These are phyloP conservation scores for Azolla pinnata DNA, from an alignment of 75 land plant species.

Conservation along the genomic window DNA sequence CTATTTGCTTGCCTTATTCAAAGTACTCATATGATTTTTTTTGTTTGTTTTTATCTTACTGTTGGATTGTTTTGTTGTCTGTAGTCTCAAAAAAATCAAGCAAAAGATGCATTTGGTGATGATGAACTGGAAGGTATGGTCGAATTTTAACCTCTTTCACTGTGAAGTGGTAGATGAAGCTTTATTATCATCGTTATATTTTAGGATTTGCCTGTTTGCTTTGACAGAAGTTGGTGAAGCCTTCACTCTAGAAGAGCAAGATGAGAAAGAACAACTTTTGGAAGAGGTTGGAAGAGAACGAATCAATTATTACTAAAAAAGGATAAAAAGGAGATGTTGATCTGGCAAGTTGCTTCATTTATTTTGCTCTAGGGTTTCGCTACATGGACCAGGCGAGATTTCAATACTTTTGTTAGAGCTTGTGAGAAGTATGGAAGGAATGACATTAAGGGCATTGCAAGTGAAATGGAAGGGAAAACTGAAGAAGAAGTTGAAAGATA, in stretches of 20 bases:
- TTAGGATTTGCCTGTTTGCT: not conserved
- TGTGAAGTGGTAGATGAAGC: conserved; percentile 57
- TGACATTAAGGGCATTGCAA: conserved; percentile 81
- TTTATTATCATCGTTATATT: conserved; percentile 16
- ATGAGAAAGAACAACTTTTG: conserved; percentile 78
- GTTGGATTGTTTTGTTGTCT: not conserved
- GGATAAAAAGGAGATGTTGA: too few species aligned
- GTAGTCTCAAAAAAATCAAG: conserved; percentile 57
- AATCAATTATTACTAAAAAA: too few species aligned
- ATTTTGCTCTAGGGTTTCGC: conserved; percentile 96
- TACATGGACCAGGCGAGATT: conserved; percentile 87
- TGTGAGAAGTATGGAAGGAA: conserved; percentile 96
- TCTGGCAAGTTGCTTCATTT: too few species aligned
- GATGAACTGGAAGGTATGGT: conserved; percentile 69
- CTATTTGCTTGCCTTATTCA: too few species aligned
- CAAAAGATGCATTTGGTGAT: conserved; percentile 56
- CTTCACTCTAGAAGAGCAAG: conserved; percentile 83
- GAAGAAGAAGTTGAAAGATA: conserved; percentile 92
- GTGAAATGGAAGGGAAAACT: conserved; percentile 95
- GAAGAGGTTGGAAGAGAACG: conserved; percentile 73
- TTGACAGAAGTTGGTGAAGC: conserved; percentile 62
- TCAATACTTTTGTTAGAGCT: conserved; percentile 88
- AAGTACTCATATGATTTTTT: not conserved
- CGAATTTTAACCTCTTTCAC: not conserved
- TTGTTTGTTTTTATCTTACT: too few species aligned